These are phyloP conservation scores for Fraxinus latifolia DNA, from an alignment of 305 asterid genomes.

Conservation along the genomic window DNA sequence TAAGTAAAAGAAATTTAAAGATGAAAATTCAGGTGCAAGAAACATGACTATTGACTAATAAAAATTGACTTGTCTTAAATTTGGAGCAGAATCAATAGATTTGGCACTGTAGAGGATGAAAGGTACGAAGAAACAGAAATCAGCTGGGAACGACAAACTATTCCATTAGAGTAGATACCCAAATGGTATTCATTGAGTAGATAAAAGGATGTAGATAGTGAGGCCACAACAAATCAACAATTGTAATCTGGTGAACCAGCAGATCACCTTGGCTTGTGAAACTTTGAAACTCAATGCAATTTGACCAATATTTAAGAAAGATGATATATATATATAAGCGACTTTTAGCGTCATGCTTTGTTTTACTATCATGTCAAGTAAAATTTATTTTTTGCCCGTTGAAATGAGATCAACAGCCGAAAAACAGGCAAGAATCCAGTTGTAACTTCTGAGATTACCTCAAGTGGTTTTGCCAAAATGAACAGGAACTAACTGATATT, in stretches of 20 bases:
- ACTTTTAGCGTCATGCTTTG: not conserved
- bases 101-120: slow-evolving; percentile 11
- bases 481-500: not conserved
- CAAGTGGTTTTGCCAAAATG: not conserved
- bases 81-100: not conserved
- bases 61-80: not conserved
- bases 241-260: slow-evolving; percentile 11
- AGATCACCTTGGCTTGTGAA: not conserved
- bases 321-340: not conserved
- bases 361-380: not conserved
- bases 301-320: not conserved
- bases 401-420: not conserved
- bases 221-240: not conserved
- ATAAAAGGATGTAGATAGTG: not conserved
- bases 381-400: not conserved
- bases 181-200: not conserved
- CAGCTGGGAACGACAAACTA: slow-evolving; percentile 3
- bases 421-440: not conserved
- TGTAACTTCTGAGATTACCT: not conserved
- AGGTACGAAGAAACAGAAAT: slow-evolving; percentile 6
- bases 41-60: not conserved
- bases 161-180: not conserved
- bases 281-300: not conserved
- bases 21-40: not conserved
- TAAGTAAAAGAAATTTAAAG: not conserved